Evolutionary conservation across 1,284 basidiomycete genomes (phyloP).

Genomic region (Coniferiporia weirii): DNA sequence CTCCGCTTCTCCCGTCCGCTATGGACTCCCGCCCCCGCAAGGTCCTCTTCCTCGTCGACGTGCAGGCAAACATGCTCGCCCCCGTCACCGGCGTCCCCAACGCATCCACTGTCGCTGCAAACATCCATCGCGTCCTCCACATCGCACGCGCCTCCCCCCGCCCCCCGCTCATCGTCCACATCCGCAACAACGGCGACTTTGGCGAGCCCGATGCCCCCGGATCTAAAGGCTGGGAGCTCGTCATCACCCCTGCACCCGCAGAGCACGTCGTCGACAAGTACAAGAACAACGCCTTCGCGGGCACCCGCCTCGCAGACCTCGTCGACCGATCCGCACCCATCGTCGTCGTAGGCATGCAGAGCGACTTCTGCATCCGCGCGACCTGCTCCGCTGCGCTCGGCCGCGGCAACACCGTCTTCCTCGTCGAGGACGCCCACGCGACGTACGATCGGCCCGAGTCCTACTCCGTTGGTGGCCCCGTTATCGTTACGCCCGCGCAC

Average conservation of each 20-base stretch:
- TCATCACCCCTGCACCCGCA: slow-evolving; percentile 38
- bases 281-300: slow-evolving; percentile 65
- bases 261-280: slow-evolving; percentile 58
- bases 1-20: not conserved
- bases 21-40: not conserved
- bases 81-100: slow-evolving; percentile 48
- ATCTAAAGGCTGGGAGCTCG: slow-evolving; percentile 53
- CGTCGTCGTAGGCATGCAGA: slow-evolving; percentile 60
- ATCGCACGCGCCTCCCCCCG: slow-evolving; percentile 43
- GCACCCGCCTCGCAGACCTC: slow-evolving; percentile 44
- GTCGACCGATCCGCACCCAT: slow-evolving; percentile 48
- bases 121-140: slow-evolving; percentile 45
- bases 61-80: slow-evolving; percentile 47
- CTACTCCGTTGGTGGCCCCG: slow-evolving; percentile 29
- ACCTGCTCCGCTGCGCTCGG: slow-evolving; percentile 58
- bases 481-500: slow-evolving; percentile 39
- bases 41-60: slow-evolving; percentile 57
- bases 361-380: slow-evolving; percentile 59
- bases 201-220: slow-evolving; percentile 54
- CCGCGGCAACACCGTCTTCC: slow-evolving; percentile 57
- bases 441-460: slow-evolving; percentile 62
- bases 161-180: slow-evolving; percentile 57
- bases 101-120: slow-evolving; percentile 36
- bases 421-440: slow-evolving; percentile 58
- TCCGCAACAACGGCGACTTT: slow-evolving; percentile 55